Evolutionary conservation across 2,329 filamentous ascomycete genomes (phyloP).

Genomic region (Podosphaera leucotricha): DNA sequence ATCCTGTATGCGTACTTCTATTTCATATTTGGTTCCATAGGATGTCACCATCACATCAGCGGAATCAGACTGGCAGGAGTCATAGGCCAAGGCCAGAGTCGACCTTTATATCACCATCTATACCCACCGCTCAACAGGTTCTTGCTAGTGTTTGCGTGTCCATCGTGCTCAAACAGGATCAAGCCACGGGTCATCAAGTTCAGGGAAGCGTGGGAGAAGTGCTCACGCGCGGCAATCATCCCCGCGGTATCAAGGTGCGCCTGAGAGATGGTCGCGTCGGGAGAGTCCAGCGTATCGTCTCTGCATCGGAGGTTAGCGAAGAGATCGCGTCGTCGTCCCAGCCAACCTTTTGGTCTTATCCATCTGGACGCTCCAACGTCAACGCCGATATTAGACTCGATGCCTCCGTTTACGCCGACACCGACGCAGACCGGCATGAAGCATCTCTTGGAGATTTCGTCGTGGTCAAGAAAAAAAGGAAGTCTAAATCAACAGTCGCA

Average conservation of each 20-base stretch:
- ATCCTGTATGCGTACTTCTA: no score
- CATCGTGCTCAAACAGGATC: constrained; percentile 14
- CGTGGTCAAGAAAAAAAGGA: constrained; percentile 5
- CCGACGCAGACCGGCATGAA: constrained; percentile 3
- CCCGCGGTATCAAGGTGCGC: constrained; percentile 15
- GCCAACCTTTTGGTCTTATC: not conserved
- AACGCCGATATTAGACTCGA: constrained; percentile 7
- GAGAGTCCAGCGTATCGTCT: constrained; percentile 8
- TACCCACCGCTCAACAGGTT: constrained; percentile 12
- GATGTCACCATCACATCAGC: no score
- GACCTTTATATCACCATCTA: no score
- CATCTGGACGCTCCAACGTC: not conserved
- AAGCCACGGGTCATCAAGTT: constrained; percentile 13
- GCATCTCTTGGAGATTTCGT: constrained; percentile 8
- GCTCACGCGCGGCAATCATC: constrained; percentile 13
- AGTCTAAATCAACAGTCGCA: constrained; percentile 3
- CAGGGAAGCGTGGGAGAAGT: constrained; percentile 12
- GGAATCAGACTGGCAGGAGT: no score
- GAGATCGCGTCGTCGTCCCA: not conserved
- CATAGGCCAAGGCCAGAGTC: no score
- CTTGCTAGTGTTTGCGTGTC: constrained; percentile 10
- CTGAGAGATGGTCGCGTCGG: constrained; percentile 13
- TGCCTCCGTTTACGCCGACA: constrained; percentile 4
- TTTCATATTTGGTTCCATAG: no score
- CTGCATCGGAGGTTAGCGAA: constrained; percentile 2